Conservation (phyloP, 2,329 filamentous ascomycete genomes). For the Fusarium sp. region DNA sequence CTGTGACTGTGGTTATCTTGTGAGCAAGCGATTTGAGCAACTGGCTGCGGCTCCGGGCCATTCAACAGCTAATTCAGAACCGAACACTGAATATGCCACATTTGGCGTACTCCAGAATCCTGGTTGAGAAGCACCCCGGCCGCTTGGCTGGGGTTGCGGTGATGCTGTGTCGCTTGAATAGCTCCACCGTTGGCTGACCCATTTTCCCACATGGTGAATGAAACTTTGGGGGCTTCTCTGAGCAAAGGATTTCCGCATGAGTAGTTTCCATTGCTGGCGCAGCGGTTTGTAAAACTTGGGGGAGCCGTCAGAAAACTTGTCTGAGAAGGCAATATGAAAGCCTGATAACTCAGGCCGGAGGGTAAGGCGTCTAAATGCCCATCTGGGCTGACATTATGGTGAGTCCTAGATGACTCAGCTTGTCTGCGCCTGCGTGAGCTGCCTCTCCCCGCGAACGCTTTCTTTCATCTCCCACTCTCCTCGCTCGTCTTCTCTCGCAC, state of each 20-base stretch:
- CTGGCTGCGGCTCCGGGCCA: neutral
- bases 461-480: neutral
- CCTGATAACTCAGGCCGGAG: slow-evolving; percentile 29
- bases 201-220: too few relatives aligned
- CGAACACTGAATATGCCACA: too few relatives aligned
- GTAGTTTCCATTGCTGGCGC: neutral
- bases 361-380: slow-evolving; percentile 9
- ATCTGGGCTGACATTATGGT: neutral
- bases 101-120: too few relatives aligned
- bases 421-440: neutral
- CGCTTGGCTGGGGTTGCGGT: neutral
- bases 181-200: neutral
- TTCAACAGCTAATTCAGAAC: too few relatives aligned
- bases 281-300: neutral
- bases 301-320: neutral
- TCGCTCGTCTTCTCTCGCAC: neutral
- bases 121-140: too few relatives aligned
- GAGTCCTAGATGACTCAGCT: slow-evolving; percentile 24
- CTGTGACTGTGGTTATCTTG: neutral
- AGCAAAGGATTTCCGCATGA: neutral
- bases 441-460: neutral
- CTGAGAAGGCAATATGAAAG: slow-evolving; percentile 11
- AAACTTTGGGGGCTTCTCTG: too few relatives aligned
- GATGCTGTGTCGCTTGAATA: neutral
- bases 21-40: neutral